phyloP scores from a whole-genome alignment of 768 basidiomycete species.

The Rhodotorula toruloides region DNA sequence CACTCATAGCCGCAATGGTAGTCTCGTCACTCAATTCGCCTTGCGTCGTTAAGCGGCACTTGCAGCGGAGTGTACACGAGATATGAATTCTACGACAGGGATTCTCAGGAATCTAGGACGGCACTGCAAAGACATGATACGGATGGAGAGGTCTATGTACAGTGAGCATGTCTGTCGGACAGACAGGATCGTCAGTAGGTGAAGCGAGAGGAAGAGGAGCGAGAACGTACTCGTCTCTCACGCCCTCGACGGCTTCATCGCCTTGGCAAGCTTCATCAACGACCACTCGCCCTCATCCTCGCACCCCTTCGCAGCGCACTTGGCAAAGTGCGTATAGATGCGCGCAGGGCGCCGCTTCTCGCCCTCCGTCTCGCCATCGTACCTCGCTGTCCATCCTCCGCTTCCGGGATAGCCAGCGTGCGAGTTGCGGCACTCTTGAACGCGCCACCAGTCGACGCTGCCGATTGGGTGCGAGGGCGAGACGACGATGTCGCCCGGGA shows the following conservation, averaged over 20 bases:
- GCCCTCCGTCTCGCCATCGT: neutral
- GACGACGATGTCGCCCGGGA: conserved; percentile 18
- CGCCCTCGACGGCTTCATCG: neutral
- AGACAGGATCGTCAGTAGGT: neutral
- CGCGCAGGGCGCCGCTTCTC: neutral
- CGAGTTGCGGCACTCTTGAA: neutral
- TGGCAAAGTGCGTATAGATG: conserved; percentile 3
- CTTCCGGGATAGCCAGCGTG: neutral
- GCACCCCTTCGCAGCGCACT: neutral
- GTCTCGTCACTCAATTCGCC: too few species aligned
- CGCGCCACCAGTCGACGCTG: conserved; percentile 8
- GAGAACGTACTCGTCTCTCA: too few species aligned
- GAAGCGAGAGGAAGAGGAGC: neutral
- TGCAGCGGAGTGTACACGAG: too few species aligned
- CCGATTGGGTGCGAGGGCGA: neutral
- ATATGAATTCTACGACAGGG: too few species aligned
- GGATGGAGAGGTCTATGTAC: neutral
- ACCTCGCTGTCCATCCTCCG: conserved; percentile 8
- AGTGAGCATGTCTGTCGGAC: neutral
- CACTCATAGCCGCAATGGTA: too few species aligned
- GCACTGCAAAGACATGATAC: neutral
- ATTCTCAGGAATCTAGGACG: too few species aligned
- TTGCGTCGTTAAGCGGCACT: too few species aligned
- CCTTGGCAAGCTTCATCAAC: conserved; percentile 11
- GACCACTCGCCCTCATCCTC: conserved; percentile 1